Percentiles rank a stretch among this genome's conserved stretches.
These are phyloP conservation scores for Maudiozyma pseudohumilis DNA, from an alignment of 805 yeast genomes.

Conservation along the genomic window DNA sequence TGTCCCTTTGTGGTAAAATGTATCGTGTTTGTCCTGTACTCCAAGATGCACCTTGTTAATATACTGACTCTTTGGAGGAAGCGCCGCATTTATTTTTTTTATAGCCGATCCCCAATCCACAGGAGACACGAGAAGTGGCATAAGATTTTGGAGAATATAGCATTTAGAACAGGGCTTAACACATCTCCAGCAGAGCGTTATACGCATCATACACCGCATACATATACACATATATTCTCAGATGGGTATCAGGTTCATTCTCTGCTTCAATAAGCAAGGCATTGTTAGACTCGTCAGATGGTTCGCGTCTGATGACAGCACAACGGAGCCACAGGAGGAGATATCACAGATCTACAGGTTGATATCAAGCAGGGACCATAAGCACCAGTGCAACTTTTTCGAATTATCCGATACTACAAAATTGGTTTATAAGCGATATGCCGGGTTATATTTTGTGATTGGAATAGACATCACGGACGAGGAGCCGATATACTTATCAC, in stretches of 20 bases:
- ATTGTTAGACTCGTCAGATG: conserved; percentile 78
- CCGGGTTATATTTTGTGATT: conserved; percentile 82
- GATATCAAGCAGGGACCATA: conserved; percentile 74
- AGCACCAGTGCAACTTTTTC: conserved; percentile 72
- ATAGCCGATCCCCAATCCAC: too few relatives aligned
- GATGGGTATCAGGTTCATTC: conserved; percentile 73
- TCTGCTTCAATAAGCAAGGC: conserved; percentile 90
- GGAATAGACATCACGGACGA: conserved; percentile 74
- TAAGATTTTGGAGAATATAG: too few relatives aligned
- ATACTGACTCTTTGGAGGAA: too few relatives aligned
- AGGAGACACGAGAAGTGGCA: too few relatives aligned
- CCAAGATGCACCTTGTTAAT: too few relatives aligned
- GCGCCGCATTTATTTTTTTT: too few relatives aligned
- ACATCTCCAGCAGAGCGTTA: too few relatives aligned
- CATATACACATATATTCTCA: too few relatives aligned
- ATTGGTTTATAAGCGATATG: conserved; percentile 79
- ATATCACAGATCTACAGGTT: conserved; percentile 56
- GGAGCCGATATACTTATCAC: conserved; percentile 73
- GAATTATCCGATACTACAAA: conserved; percentile 54
- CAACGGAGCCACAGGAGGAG: conserved; percentile 23
- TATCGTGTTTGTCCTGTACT: neutral
- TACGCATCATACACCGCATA: too few relatives aligned
- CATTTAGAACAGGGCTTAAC: too few relatives aligned
- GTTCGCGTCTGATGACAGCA: conserved; percentile 33
- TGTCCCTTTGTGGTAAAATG: neutral